Evolutionary conservation across 2,329 filamentous ascomycete genomes (phyloP).

Genomic region (Macroventuria anomochaeta): DNA sequence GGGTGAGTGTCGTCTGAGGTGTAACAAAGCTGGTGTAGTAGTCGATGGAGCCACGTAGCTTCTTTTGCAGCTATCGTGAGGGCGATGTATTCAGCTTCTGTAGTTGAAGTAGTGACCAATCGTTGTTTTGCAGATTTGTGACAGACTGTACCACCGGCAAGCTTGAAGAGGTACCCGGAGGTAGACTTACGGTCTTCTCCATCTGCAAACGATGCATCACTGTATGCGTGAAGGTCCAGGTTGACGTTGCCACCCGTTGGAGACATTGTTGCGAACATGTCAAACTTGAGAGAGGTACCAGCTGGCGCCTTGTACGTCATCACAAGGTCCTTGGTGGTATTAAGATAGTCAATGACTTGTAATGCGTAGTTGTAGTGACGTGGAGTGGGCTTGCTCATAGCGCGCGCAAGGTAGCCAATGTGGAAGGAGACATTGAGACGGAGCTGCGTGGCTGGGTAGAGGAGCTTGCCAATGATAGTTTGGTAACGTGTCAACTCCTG

Average conservation of each 20-base stretch:
- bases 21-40: background rate
- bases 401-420: background rate
- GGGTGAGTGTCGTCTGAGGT: background rate
- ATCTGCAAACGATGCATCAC: background rate
- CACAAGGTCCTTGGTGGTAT: background rate
- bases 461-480: background rate
- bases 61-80: background rate
- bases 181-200: background rate
- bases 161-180: background rate
- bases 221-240: background rate
- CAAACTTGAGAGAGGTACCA: background rate
- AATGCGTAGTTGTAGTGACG: background rate
- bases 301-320: background rate
- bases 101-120: background rate
- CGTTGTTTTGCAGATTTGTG: background rate
- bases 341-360: background rate
- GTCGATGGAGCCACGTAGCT: background rate
- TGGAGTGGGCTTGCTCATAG: background rate
- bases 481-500: no score
- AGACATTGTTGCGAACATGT: no score
- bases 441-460: background rate
- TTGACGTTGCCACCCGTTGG: no score
- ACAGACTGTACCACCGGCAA: background rate
- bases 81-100: background rate
- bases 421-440: background rate